phyloP scores from a whole-genome alignment of 78 protist species.

The slime mould (Dictyostelium discoideum) region DNA sequence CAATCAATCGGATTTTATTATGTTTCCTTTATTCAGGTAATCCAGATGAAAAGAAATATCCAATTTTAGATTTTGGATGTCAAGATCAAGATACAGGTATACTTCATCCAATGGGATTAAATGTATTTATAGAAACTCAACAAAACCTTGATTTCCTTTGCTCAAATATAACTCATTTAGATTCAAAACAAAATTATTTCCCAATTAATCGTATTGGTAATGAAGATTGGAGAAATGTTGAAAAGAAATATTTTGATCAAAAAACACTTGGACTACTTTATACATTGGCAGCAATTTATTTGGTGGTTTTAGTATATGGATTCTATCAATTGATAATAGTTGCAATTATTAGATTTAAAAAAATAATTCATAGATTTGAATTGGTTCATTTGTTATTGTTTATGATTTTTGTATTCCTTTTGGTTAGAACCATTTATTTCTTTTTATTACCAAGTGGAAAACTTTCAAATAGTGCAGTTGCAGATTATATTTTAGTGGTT shows the following conservation, averaged over 20 bases:
- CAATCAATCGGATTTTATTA: background rate
- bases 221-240: background rate
- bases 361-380: background rate
- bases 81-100: background rate
- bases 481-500: conserved; percentile 21
- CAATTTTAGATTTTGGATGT: conserved; percentile 22
- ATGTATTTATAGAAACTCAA: background rate
- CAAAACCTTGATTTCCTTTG: background rate
- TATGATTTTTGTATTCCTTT: background rate
- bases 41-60: background rate
- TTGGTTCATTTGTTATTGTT: conserved; percentile 2
- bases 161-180: background rate
- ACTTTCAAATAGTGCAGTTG: conserved; percentile 6
- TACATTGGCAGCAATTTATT: conserved; percentile 12
- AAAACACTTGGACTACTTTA: background rate
- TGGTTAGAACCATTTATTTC: background rate
- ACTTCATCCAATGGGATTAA: background rate
- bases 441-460: conserved; percentile 29
- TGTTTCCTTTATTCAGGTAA: conserved; percentile 25
- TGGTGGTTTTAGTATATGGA: background rate
- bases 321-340: background rate
- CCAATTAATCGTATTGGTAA: background rate
- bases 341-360: background rate
- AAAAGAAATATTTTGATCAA: background rate
- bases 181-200: background rate